Conservation (phyloP, 345 rosid genomes). For the Excoecaria cochinchinensis region DNA sequence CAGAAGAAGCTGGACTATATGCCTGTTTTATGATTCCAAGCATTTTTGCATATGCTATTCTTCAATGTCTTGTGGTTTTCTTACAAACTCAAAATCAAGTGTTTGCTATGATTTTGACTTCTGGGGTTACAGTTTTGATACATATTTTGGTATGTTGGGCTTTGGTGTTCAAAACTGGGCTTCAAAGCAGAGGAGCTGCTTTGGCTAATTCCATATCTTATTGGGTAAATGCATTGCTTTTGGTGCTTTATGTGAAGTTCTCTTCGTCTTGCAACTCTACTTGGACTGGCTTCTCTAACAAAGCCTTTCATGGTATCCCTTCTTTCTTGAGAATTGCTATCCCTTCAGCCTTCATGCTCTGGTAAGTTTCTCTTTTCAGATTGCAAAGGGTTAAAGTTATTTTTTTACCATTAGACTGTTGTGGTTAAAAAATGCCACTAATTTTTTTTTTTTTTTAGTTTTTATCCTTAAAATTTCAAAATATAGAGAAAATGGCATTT, state of each 20-base stretch:
- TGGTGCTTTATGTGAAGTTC: conserved; percentile 42
- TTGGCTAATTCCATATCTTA: conserved; percentile 60
- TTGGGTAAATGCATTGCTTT: conserved; percentile 57
- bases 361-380: conserved; percentile 29
- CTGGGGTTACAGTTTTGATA: conserved; percentile 47
- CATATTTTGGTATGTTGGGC: conserved; percentile 65
- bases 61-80: conserved; percentile 63
- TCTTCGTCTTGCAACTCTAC: conserved; percentile 1
- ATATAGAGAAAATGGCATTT: too few relatives aligned
- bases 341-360: conserved; percentile 23
- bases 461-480: too few relatives aligned
- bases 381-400: too few relatives aligned
- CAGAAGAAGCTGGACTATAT: conserved; percentile 58
- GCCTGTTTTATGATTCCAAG: conserved; percentile 67
- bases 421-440: too few relatives aligned
- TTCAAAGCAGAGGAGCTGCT: conserved; percentile 74
- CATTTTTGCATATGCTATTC: conserved; percentile 59
- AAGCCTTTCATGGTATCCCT: neutral
- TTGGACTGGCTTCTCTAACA: neutral
- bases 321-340: neutral
- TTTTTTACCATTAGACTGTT: too few relatives aligned
- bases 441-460: too few relatives aligned
- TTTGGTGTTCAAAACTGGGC: conserved; percentile 56
- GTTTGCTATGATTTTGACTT: conserved; percentile 58
- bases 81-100: conserved; percentile 73